phyloP scores from a whole-genome alignment of 352 stramenopile species.

The Globisporangium nodosum region DNA sequence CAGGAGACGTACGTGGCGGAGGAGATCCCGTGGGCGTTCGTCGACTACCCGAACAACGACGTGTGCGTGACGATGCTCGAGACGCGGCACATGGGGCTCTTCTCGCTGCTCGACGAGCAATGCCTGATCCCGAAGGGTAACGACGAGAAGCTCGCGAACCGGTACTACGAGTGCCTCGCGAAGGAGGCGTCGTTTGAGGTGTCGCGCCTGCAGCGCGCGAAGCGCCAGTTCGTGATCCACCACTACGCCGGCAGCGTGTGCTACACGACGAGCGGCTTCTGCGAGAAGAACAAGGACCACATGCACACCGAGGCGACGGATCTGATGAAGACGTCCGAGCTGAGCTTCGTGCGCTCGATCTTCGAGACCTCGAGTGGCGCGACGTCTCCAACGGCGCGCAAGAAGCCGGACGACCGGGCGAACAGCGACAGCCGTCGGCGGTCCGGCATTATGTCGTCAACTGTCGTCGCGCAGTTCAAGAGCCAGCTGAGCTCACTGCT shows the following conservation, averaged over 20 bases:
- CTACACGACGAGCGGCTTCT: conserved; percentile 80
- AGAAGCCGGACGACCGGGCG: conserved; percentile 17
- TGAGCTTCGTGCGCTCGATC: conserved; percentile 59
- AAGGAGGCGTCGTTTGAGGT: conserved; percentile 70
- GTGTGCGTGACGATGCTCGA: conserved; percentile 73
- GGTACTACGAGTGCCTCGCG: conserved; percentile 62
- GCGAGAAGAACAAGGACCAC: conserved; percentile 88
- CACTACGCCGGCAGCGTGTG: conserved; percentile 85
- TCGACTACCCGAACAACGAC: conserved; percentile 87
- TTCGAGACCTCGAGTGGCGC: conserved; percentile 41
- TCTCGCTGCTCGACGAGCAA: conserved; percentile 82
- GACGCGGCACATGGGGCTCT: conserved; percentile 67
- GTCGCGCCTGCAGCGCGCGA: conserved; percentile 68
- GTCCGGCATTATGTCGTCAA: conserved; percentile 80
- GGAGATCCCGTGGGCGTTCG: conserved; percentile 82
- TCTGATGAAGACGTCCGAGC: conserved; percentile 60
- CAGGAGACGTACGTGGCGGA: conserved; percentile 81
- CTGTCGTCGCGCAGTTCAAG: conserved; percentile 91
- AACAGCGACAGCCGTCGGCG: conserved; percentile 35
- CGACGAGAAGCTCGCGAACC: conserved; percentile 80
- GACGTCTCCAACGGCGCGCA: conserved; percentile 13
- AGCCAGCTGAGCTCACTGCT: conserved; percentile 91
- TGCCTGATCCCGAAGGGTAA: conserved; percentile 81
- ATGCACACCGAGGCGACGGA: conserved; percentile 80
- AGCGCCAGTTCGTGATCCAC: conserved; percentile 80